Evolutionary conservation across 106 monocot genomes (phyloP).

Genomic region (Dendrobium catenatum): DNA sequence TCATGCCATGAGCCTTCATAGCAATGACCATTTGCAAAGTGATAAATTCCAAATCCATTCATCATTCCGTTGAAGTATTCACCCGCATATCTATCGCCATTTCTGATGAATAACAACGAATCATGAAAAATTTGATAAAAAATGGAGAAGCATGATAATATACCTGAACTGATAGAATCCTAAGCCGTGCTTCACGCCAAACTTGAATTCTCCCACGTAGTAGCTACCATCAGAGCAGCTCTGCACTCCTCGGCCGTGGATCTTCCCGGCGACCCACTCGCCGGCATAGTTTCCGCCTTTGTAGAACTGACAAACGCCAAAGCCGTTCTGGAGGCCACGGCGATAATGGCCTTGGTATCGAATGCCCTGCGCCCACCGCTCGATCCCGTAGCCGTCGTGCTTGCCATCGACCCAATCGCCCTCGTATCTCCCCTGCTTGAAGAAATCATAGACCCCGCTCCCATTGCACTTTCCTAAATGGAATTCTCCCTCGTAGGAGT

Average conservation of each 20-base stretch:
- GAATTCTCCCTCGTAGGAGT: constrained; percentile 47
- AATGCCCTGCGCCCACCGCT: constrained; percentile 50
- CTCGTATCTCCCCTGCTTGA: constrained; percentile 38
- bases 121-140: not conserved
- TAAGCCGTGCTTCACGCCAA: constrained; percentile 49
- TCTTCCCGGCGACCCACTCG: constrained; percentile 48
- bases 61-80: constrained; percentile 41
- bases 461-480: constrained; percentile 32
- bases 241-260: constrained; percentile 45
- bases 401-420: constrained; percentile 55
- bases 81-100: constrained; percentile 31
- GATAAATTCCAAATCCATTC: constrained; percentile 46
- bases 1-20: constrained; percentile 58
- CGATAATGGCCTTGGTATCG: constrained; percentile 40
- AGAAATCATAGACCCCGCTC: constrained; percentile 40
- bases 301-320: constrained; percentile 34
- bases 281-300: constrained; percentile 50
- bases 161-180: constrained; percentile 55
- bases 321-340: constrained; percentile 32
- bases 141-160: not conserved
- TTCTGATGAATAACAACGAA: constrained; percentile 9
- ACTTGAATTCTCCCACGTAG: constrained; percentile 49
- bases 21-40: constrained; percentile 39
- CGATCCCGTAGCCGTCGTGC: constrained; percentile 56
- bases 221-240: constrained; percentile 45